Evolutionary conservation across 768 basidiomycete genomes (phyloP), one percentile per base, ranked within the genome.

Genomic region (Vararia minispora): DNA sequence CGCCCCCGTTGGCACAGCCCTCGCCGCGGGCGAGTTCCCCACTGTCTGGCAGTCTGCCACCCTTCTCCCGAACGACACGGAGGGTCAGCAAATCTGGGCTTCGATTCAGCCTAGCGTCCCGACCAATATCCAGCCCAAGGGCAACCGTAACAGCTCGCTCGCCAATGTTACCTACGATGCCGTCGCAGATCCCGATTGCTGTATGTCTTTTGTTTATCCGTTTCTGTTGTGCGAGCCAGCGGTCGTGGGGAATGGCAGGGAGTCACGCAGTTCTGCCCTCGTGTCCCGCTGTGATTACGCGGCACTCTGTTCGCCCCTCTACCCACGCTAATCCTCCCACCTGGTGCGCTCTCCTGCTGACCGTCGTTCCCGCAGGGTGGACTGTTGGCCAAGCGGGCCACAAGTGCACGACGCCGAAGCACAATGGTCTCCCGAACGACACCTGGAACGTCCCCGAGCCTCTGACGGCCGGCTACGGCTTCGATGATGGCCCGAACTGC

Each of bases 401-500:
- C 10, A 54, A 64, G 22, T 79, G 76, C 48, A 57, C 52, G 0
- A 66, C 50, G 2, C 73, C 76, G 1, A 77, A 76, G 46, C 26
- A 56, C 0, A 0, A 58, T 0, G 66, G 68, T 0, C 38, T 79
- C 1, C 54, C 61, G 0, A 43, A 58, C 0, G 76, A 79, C 46
- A 52, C 72, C 1, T 43, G 59, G 0, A 49, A 42, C n/a, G 61
- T 68, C 16, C 72, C 75, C 6, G 74, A 76, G 72, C 75, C 76
- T 23, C 50, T 54, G 8, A 73, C 74, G 2, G 56, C 76, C 13
- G 76, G 74, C 1, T 77, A 71, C 32, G 72, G 65, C 3, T 78
- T 78, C 41, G 76, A 79, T 42, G 76, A 79, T 42, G 76, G 76
- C 1, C 76, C 76, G 2, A 75, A 74, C 47, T 79, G 76, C 48